phyloP scores from a whole-genome alignment of 108 stramenopile species.

The Discostella pseudostelligera region DNA sequence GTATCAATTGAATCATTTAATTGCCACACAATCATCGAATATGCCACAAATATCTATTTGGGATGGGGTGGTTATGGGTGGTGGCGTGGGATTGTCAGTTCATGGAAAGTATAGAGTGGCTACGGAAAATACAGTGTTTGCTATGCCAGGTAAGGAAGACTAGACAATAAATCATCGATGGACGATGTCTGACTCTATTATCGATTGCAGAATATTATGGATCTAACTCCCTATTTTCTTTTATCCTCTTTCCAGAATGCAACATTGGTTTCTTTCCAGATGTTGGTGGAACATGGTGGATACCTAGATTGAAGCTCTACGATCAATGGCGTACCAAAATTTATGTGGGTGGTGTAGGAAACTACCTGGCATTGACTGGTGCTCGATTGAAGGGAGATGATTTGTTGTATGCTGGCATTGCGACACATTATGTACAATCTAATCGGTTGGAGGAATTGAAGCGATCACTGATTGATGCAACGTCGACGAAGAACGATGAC shows the following conservation, averaged over 20 bases:
- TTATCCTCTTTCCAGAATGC: constrained; percentile 56
- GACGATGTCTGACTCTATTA: neutral
- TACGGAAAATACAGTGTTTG: constrained; percentile 90
- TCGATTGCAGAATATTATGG: neutral
- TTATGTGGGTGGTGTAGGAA: constrained; percentile 64
- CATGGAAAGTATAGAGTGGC: constrained; percentile 92
- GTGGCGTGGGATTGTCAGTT: constrained; percentile 94
- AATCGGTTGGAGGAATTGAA: constrained; percentile 59
- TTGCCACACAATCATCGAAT: constrained; percentile 49
- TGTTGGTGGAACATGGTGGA: constrained; percentile 90
- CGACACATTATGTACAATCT: constrained; percentile 92
- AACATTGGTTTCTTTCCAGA: constrained; percentile 98
- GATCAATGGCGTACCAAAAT: constrained; percentile 10
- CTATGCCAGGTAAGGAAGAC: constrained; percentile 79
- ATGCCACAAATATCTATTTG: constrained; percentile 85
- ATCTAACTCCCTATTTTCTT: neutral
- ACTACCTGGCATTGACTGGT: constrained; percentile 93
- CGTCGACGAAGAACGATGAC: neutral
- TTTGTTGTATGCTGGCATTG: constrained; percentile 86
- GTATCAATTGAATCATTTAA: constrained; percentile 80
- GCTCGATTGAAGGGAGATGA: constrained; percentile 77
- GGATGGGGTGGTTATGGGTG: constrained; percentile 99
- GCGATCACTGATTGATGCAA: constrained; percentile 49
- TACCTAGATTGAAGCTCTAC: constrained; percentile 75
- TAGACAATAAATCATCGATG: neutral